A percentile compares a stretch with the other conserved stretches of the same genome.
Conservation (phyloP, 805 yeast species). For the Wickerhamomyces kurtzmanii region DNA sequence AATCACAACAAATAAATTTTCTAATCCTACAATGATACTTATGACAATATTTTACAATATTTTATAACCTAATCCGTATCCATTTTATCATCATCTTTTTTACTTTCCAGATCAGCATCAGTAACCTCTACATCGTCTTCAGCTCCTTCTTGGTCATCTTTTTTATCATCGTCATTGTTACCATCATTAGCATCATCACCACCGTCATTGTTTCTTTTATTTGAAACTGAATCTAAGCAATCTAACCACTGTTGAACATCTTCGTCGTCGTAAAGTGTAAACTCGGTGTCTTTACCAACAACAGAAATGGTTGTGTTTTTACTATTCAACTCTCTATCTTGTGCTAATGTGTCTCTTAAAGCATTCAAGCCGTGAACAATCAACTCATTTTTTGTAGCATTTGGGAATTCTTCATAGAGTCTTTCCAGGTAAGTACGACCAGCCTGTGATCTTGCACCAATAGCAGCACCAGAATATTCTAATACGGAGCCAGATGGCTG, state of each 20-base stretch:
- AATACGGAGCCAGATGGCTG: slow-evolving; percentile 92
- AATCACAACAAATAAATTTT: no score
- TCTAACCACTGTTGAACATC: slow-evolving; percentile 78
- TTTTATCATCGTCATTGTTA: slow-evolving; percentile 14
- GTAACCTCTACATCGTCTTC: slow-evolving; percentile 9
- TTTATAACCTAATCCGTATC: slow-evolving; percentile 22
- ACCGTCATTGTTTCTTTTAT: slow-evolving; percentile 39
- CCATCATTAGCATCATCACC: slow-evolving; percentile 14
- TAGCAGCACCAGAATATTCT: slow-evolving; percentile 89
- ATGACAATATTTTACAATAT: no score
- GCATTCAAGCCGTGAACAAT: slow-evolving; percentile 84
- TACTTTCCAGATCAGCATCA: slow-evolving; percentile 7
- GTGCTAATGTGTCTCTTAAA: slow-evolving; percentile 85
- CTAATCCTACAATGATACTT: no score
- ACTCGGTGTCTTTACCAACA: slow-evolving; percentile 75
- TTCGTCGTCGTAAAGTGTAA: slow-evolving; percentile 79
- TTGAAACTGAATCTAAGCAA: slow-evolving; percentile 55
- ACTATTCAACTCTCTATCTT: slow-evolving; percentile 81
- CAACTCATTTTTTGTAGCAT: slow-evolving; percentile 57
- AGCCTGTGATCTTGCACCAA: slow-evolving; percentile 98
- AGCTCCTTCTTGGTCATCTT: slow-evolving; percentile 9
- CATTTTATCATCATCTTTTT: slow-evolving; percentile 21
- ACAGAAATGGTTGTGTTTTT: slow-evolving; percentile 86
- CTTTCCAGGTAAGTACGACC: slow-evolving; percentile 94
- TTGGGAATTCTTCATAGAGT: slow-evolving; percentile 57